These are phyloP conservation scores for Phanerodontia chrysosporium DNA, from an alignment of 768 basidiomycete genomes.

Conservation along the genomic window DNA sequence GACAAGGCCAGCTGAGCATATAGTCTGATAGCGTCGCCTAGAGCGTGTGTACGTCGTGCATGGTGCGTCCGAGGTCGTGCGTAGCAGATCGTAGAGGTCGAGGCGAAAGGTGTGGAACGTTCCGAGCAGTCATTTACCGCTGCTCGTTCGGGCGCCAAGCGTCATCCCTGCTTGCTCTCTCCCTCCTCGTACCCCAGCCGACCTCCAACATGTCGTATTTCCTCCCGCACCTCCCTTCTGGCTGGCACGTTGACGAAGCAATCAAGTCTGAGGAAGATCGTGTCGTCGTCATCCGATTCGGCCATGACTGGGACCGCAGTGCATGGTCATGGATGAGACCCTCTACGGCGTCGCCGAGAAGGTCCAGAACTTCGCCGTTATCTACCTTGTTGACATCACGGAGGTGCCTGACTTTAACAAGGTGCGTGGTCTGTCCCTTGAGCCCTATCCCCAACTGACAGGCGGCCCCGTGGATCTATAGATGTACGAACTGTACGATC, in stretches of 20 bases:
- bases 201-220: conserved; percentile 72
- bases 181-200: background rate
- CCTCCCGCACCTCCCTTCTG: conserved; percentile 81
- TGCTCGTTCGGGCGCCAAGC: background rate
- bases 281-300: conserved; percentile 91
- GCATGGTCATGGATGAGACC: conserved; percentile 99
- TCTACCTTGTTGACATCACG: conserved; percentile 93
- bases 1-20: too few relatives aligned
- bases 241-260: conserved; percentile 99
- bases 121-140: background rate
- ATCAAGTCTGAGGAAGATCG: conserved; percentile 98
- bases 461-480: conserved; percentile 26
- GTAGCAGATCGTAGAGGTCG: background rate
- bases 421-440: conserved; percentile 45
- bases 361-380: conserved; percentile 97
- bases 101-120: background rate
- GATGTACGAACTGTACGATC: conserved; percentile 99
- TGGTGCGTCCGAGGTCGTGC: background rate
- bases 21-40: too few relatives aligned
- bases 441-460: background rate
- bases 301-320: conserved; percentile 91
- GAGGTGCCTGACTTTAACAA: conserved; percentile 99
- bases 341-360: conserved; percentile 89
- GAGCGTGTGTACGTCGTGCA: too few relatives aligned
- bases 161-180: background rate